Evolutionary conservation across 2,329 filamentous ascomycete species (phyloP).

Genomic region (Chaetomium sp.): DNA sequence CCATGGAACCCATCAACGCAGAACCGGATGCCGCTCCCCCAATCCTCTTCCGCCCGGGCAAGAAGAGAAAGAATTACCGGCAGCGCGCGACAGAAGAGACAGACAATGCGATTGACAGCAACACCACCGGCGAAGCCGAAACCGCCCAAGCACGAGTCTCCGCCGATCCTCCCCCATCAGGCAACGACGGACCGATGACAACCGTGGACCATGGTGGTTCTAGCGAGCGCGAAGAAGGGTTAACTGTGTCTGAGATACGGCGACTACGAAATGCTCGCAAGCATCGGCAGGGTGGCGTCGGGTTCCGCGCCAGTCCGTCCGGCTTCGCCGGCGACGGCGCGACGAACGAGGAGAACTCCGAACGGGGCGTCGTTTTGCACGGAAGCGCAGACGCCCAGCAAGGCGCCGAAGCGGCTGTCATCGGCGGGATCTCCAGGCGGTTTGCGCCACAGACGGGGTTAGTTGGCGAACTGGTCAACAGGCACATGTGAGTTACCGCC

Average conservation of each 20-base stretch:
- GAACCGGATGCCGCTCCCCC: slow-evolving; percentile 25
- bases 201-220: neutral
- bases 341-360: slow-evolving; percentile 24
- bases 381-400: slow-evolving; percentile 29
- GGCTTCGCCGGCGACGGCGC: slow-evolving; percentile 20
- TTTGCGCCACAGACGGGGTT: slow-evolving; percentile 69
- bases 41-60: slow-evolving; percentile 49
- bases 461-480: slow-evolving; percentile 59
- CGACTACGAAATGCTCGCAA: slow-evolving; percentile 47
- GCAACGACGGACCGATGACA: neutral
- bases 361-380: slow-evolving; percentile 33
- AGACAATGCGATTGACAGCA: slow-evolving; percentile 10
- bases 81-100: slow-evolving; percentile 37
- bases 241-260: slow-evolving; percentile 45
- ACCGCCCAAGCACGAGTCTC: slow-evolving; percentile 10
- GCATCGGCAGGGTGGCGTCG: slow-evolving; percentile 48
- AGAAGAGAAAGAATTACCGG: slow-evolving; percentile 55
- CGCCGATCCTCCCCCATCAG: slow-evolving; percentile 11
- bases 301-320: slow-evolving; percentile 39
- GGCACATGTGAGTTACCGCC: slow-evolving; percentile 67
- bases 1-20: slow-evolving; percentile 14
- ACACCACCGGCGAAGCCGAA: neutral
- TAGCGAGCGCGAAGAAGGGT: slow-evolving; percentile 29
- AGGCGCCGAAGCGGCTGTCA: slow-evolving; percentile 24
- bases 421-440: slow-evolving; percentile 38